Evolutionary conservation across 1,284 basidiomycete genomes (phyloP).

Genomic region (Flammula alnicola): DNA sequence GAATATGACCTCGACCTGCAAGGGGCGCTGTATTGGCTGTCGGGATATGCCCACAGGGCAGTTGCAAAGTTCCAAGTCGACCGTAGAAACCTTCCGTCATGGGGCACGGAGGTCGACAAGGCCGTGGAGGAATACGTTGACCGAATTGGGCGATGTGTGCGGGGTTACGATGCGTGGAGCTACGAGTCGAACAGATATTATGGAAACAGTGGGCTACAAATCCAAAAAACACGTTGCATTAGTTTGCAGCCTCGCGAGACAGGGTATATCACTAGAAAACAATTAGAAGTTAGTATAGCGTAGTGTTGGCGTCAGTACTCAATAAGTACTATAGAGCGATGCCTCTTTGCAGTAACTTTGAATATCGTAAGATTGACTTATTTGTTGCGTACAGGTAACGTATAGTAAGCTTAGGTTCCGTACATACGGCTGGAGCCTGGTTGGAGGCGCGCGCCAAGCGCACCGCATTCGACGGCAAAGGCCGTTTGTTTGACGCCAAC

Average conservation of each 20-base stretch:
- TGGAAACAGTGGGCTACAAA: conserved; percentile 31
- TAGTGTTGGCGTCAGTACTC: too few species aligned
- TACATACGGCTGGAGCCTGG: too few species aligned
- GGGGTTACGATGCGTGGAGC: conserved; percentile 38
- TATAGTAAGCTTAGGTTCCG: too few species aligned
- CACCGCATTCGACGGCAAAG: too few species aligned
- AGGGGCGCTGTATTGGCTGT: conserved; percentile 35
- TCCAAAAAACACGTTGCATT: conserved; percentile 31
- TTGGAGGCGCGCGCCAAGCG: too few species aligned
- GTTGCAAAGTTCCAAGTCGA: conserved; percentile 29
- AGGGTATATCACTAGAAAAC: conserved; percentile 22
- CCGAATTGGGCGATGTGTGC: conserved; percentile 34
- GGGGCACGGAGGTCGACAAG: conserved; percentile 28
- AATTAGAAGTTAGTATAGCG: conserved; percentile 17
- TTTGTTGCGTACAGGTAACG: too few species aligned
- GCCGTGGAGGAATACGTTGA: conserved; percentile 33
- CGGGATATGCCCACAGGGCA: conserved; percentile 26
- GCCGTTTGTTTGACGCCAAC: too few species aligned
- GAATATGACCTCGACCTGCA: conserved; percentile 31
- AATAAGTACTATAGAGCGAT: too few species aligned
- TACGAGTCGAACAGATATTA: conserved; percentile 40
- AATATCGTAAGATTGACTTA: too few species aligned
- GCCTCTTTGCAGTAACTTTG: too few species aligned
- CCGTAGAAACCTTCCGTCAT: conserved; percentile 30
- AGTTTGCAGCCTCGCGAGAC: conserved; percentile 15